Base-by-base conservation (phyloP, 2,329 filamentous ascomycete genomes). In the Fusarium transvaalense region DNA sequence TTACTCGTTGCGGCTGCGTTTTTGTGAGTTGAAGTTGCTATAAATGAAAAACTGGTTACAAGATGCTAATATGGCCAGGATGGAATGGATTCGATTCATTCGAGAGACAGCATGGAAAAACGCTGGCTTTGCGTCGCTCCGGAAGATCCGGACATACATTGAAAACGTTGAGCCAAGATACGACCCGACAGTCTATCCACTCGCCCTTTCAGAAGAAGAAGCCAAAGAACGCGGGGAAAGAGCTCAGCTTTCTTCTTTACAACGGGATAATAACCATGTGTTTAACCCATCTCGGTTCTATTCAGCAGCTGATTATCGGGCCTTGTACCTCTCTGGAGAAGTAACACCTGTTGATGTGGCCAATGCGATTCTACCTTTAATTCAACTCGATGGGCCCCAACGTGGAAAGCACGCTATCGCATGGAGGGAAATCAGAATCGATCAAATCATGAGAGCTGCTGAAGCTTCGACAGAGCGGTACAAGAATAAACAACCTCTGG, bases 121-220 rank as follows among this genome's bases (percentile, higher is more conserved):
- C 76, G 88, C 89, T 21, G 89, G 89, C 38, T 92, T 93, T 73
- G 80, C 79, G 46, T 78, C 80, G 6, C 80, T 92, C 39, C 86
- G 86, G 46, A 79, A 84, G 35, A 83, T 88, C 58, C 80, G 81
- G 25, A 77, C 83, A 21, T 80, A 76, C 17, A 76, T 93, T 31
- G 80, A 87, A 47, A 79, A 85, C 51, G 86, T 78, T 48, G 82
- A 82, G 64, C 82, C 82, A 3, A 77, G 81, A 45, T 85, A 81
- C 63, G 82, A 84, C 27, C 83, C 84, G 1, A 80, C 81, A 4
- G 77, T 86, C 6, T 72, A 84, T 1, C 83, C 83, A 6, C 63
- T 78, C 15, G 71, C 75, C 1, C 66, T 76, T 78, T 55, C 72
- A 83, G 63, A 89, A 83, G 14, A 88, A 84, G 13, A 82, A 76